These are phyloP conservation scores for Pholiota conissans DNA, from an alignment of 768 basidiomycete genomes.

Conservation along the genomic window DNA sequence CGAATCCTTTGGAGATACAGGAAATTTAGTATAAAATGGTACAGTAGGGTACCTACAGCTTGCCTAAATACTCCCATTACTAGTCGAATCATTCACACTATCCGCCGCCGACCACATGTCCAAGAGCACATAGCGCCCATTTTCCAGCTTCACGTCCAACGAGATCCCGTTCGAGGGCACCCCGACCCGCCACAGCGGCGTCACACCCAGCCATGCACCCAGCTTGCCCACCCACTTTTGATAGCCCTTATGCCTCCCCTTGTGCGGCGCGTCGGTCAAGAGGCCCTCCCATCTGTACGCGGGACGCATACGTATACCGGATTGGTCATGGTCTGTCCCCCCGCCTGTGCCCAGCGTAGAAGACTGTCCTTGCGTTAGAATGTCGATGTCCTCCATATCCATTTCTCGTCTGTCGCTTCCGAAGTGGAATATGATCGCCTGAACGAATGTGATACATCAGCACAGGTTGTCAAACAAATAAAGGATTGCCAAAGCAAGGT, in stretches of 20 bases:
- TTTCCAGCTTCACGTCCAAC: slow-evolving; percentile 55
- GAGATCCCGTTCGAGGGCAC: slow-evolving; percentile 55
- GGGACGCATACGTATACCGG: slow-evolving; percentile 58
- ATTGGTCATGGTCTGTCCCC: slow-evolving; percentile 72
- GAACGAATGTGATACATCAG: no score
- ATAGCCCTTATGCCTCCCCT: slow-evolving; percentile 31
- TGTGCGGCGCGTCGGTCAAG: slow-evolving; percentile 50
- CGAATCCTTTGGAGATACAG: no score
- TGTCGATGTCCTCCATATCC: slow-evolving; percentile 66
- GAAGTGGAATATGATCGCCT: slow-evolving; percentile 67
- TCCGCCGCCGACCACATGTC: slow-evolving; percentile 12
- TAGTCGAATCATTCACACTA: not conserved
- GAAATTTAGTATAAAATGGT: no score
- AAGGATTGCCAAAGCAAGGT: no score
- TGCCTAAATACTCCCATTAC: not conserved
- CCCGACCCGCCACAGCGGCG: slow-evolving; percentile 59
- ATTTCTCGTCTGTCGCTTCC: slow-evolving; percentile 50
- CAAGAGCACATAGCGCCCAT: slow-evolving; percentile 58
- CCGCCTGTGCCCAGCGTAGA: slow-evolving; percentile 66
- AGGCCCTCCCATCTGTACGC: slow-evolving; percentile 73
- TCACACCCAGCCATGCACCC: slow-evolving; percentile 68
- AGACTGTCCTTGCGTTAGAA: slow-evolving; percentile 45
- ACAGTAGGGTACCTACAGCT: no score
- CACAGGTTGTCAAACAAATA: no score
- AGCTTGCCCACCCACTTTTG: slow-evolving; percentile 51